Conservation (phyloP, 257 asterid species). For the Lithospermum erythrorhizon region DNA sequence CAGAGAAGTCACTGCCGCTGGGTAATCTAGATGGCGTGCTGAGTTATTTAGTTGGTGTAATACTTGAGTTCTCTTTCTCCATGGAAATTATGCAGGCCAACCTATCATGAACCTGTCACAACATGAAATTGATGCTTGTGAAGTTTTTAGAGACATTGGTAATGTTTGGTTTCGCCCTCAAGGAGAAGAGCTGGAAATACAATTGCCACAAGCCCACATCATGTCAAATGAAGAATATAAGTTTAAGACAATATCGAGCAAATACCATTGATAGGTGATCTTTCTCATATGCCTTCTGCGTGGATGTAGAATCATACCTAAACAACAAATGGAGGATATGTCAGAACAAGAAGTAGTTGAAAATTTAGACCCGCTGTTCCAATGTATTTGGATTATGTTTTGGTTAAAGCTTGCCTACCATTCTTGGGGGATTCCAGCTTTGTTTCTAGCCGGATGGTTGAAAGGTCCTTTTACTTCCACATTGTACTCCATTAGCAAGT, state of each 20-base stretch:
- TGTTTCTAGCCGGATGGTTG: constrained; percentile 64
- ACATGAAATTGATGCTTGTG: neutral
- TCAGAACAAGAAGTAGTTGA: neutral
- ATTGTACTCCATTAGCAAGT: constrained; percentile 56
- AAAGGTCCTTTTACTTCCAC: constrained; percentile 91
- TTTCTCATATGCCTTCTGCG: constrained; percentile 20
- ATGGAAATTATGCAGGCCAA: constrained; percentile 62
- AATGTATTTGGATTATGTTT: neutral
- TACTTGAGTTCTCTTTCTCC: constrained; percentile 65
- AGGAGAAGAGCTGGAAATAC: neutral
- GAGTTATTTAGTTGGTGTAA: neutral
- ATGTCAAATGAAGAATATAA: neutral
- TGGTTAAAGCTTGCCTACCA: constrained; percentile 36
- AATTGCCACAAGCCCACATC: too few relatives aligned
- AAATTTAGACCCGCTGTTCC: neutral
- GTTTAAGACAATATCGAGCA: constrained; percentile 1
- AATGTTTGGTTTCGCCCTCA: neutral
- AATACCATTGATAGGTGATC: constrained; percentile 50
- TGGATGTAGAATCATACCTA: constrained; percentile 68
- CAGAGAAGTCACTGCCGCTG: neutral
- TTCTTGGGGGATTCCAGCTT: constrained; percentile 80
- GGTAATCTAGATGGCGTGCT: neutral
- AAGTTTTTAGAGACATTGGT: neutral
- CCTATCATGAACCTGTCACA: constrained; percentile 56
- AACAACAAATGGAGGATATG: constrained; percentile 4